Conservation (phyloP, 108 stramenopile species). For the Cyclotella sp. region DNA sequence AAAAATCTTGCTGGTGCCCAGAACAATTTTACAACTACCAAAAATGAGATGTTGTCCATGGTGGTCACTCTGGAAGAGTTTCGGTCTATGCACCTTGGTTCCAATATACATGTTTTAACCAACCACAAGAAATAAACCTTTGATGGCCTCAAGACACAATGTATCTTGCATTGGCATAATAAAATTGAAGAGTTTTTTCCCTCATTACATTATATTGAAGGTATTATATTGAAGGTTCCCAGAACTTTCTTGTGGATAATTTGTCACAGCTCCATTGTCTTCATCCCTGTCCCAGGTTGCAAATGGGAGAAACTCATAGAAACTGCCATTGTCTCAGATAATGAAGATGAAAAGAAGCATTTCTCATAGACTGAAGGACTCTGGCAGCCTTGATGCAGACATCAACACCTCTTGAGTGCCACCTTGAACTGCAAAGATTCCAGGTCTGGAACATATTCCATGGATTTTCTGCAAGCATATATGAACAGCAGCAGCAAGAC, state of each 20-base stretch:
- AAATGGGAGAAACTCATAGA: conserved; percentile 18
- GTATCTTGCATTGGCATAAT: too few species aligned
- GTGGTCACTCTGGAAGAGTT: conserved; percentile 38
- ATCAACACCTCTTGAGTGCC: conserved; percentile 7
- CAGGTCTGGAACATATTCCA: neutral
- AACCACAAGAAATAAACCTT: conserved; percentile 49
- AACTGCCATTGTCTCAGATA: neutral
- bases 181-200: too few species aligned
- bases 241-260: conserved; percentile 38
- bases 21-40: too few species aligned
- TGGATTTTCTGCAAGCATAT: neutral
- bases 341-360: conserved; percentile 6
- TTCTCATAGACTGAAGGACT: neutral
- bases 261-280: neutral
- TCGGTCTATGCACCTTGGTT: neutral
- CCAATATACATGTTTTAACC: neutral
- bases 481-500: too few species aligned
- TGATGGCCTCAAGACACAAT: conserved; percentile 41
- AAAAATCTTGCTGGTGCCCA: neutral
- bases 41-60: conserved; percentile 6
- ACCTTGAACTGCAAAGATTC: too few species aligned
- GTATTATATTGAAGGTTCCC: conserved; percentile 39
- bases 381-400: neutral
- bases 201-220: too few species aligned
- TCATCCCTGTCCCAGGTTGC: neutral